Conservation (phyloP, 345 rosid genomes). For the Citrus reticulata region DNA sequence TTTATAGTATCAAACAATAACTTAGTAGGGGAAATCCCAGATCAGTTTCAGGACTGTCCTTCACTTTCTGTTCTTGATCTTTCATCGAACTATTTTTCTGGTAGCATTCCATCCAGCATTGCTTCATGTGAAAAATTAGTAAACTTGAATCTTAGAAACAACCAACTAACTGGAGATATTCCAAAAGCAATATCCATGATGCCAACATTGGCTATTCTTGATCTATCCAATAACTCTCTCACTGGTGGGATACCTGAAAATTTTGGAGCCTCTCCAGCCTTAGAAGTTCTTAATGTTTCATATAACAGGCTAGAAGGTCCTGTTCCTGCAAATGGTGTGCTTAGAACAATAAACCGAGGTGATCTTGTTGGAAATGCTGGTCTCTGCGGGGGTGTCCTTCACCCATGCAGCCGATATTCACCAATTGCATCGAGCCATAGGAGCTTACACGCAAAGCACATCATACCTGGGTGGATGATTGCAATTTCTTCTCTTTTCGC, state of each 20-base stretch:
- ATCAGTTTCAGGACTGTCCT: slow-evolving; percentile 90
- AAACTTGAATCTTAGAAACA: slow-evolving; percentile 62
- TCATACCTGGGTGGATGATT: slow-evolving; percentile 56
- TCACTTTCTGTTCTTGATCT: slow-evolving; percentile 79
- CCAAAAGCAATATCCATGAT: slow-evolving; percentile 64
- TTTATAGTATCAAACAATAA: slow-evolving; percentile 60
- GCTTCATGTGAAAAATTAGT: slow-evolving; percentile 82
- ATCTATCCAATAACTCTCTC: slow-evolving; percentile 79
- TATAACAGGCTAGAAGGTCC: slow-evolving; percentile 79
- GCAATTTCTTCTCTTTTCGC: slow-evolving; percentile 61
- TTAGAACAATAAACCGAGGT: slow-evolving; percentile 73
- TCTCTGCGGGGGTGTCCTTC: slow-evolving; percentile 78
- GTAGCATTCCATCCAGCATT: slow-evolving; percentile 73
- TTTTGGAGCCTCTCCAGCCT: slow-evolving; percentile 75
- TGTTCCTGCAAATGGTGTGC: slow-evolving; percentile 71
- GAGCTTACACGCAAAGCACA: slow-evolving; percentile 47
- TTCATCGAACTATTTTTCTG: slow-evolving; percentile 66
- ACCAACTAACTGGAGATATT: slow-evolving; percentile 63
- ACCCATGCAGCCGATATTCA: slow-evolving; percentile 58
- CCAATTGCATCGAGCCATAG: slow-evolving; percentile 26
- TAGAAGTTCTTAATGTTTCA: slow-evolving; percentile 79
- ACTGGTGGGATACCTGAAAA: slow-evolving; percentile 70
- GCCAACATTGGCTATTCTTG: slow-evolving; percentile 84
- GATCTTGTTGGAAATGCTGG: slow-evolving; percentile 69
- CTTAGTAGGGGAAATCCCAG: slow-evolving; percentile 77